A percentile compares a stretch with the other conserved stretches of the same genome.
phyloP scores from a whole-genome alignment of 345 rosid genomes.

The Nasturtium officinale region DNA sequence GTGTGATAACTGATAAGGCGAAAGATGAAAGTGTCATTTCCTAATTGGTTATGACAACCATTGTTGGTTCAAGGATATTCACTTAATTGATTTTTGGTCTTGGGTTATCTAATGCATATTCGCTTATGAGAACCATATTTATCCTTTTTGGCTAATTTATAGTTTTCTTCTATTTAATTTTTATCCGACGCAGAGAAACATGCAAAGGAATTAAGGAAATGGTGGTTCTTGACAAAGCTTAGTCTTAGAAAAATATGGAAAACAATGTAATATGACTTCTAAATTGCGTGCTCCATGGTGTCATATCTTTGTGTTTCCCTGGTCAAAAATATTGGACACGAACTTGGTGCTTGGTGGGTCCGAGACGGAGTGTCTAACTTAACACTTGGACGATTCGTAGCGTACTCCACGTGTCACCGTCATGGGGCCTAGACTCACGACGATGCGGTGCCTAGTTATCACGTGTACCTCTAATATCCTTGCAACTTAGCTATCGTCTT shows the following conservation, averaged over 20 bases:
- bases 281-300: neutral
- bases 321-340: slow-evolving; percentile 6
- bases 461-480: slow-evolving; percentile 33
- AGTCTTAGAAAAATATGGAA: neutral
- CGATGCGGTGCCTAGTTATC: slow-evolving; percentile 2
- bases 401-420: slow-evolving; percentile 17
- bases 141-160: neutral
- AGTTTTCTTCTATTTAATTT: neutral
- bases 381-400: slow-evolving; percentile 38
- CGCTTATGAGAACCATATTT: neutral
- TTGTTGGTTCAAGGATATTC: no score
- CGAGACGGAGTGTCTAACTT: slow-evolving; percentile 16
- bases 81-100: no score
- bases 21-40: no score
- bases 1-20: no score
- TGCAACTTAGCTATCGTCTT: slow-evolving; percentile 37
- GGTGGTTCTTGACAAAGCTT: neutral
- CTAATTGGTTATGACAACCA: no score
- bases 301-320: neutral
- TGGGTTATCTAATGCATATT: no score
- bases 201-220: neutral
- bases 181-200: neutral
- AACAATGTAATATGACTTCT: neutral
- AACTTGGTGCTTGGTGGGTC: slow-evolving; percentile 36
- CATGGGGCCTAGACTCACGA: slow-evolving; percentile 21